Conservation (phyloP, 495 filamentous ascomycete genomes). For the Trichoderma asperelloides region DNA sequence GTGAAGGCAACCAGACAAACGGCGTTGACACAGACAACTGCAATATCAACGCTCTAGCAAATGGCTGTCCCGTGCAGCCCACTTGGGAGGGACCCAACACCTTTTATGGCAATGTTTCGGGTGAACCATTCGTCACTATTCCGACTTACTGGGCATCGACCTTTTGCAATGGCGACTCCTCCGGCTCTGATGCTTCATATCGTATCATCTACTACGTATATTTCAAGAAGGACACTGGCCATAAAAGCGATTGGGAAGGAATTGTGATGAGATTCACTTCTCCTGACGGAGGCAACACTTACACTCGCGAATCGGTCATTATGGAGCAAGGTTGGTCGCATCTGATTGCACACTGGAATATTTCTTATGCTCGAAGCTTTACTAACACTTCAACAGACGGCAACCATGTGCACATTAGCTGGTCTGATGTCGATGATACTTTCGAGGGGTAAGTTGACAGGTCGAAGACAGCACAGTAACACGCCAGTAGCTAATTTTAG, state of each 20-base stretch:
- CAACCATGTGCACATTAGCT: background rate
- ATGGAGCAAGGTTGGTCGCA: background rate
- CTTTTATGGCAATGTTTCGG: background rate
- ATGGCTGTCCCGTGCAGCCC: background rate
- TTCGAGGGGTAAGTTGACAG: background rate
- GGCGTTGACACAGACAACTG: conserved; percentile 1
- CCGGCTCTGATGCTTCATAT: background rate
- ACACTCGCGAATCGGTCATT: background rate
- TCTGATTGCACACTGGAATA: background rate
- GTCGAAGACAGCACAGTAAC: background rate
- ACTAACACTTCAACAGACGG: background rate
- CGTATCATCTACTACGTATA: background rate
- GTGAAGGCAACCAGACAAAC: background rate
- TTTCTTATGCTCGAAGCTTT: background rate
- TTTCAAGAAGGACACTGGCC: conserved; percentile 4
- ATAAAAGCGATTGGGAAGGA: conserved; percentile 1
- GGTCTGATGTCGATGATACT: background rate
- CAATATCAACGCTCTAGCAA: background rate
- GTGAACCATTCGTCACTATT: background rate
- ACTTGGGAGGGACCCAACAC: background rate
- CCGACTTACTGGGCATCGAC: background rate
- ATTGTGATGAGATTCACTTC: background rate
- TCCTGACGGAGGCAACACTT: background rate
- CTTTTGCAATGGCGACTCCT: background rate
- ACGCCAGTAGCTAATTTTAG: background rate